Evolutionary conservation across 495 filamentous ascomycete genomes (phyloP).

Genomic region (Trichoderma gamsii): DNA sequence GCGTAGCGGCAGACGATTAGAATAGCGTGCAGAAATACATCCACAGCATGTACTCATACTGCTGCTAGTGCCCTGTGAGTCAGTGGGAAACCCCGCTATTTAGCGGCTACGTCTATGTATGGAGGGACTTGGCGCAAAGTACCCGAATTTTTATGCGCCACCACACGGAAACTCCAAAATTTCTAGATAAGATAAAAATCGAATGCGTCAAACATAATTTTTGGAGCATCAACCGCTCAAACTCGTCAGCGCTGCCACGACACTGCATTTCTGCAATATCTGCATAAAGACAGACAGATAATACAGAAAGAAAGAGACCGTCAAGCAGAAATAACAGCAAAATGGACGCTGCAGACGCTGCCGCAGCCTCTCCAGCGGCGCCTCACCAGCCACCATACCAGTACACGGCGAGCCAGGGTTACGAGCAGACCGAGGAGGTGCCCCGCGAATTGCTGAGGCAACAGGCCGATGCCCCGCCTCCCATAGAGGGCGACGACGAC

Average conservation of each 20-base stretch:
- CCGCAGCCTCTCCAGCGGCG: conserved; percentile 32
- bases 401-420: conserved; percentile 27
- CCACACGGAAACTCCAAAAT: conserved; percentile 7
- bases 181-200: conserved; percentile 14
- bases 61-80: not conserved
- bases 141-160: conserved; percentile 1
- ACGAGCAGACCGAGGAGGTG: conserved; percentile 25
- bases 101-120: not conserved
- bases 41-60: not conserved
- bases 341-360: conserved; percentile 15
- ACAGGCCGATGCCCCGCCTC: conserved; percentile 18
- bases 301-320: not conserved
- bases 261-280: not conserved
- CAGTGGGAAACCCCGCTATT: not conserved
- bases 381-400: conserved; percentile 28
- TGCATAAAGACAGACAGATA: not conserved
- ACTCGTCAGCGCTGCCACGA: not conserved
- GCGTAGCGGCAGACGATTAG: not conserved
- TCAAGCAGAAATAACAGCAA: not conserved
- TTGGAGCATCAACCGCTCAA: not conserved
- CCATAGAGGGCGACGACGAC: conserved; percentile 39
- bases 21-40: no score
- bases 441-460: conserved; percentile 21
- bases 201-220: not conserved
- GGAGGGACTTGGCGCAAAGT: not conserved